Evolutionary conservation across 1,284 basidiomycete species (phyloP).

Genomic region (Sanghuangporus baumii): DNA sequence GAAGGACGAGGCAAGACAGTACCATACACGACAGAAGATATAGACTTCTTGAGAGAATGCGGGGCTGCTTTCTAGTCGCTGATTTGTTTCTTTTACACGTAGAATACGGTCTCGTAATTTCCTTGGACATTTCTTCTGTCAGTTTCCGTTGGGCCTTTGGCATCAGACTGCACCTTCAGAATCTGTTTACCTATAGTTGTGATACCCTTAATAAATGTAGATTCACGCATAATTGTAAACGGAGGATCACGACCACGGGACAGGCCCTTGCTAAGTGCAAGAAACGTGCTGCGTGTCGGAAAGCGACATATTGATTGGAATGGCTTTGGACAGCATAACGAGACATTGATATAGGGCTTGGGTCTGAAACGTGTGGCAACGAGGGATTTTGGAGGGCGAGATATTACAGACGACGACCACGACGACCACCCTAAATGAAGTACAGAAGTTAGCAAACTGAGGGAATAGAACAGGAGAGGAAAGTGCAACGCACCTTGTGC

Average conservation of each 20-base stretch:
- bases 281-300: conserved; percentile 72
- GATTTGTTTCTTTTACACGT: not conserved
- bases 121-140: not conserved
- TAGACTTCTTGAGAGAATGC: not conserved
- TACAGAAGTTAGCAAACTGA: not conserved
- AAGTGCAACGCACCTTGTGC: conserved; percentile 65
- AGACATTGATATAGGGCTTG: conserved; percentile 18
- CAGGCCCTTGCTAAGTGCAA: conserved; percentile 37
- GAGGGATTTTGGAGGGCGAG: conserved; percentile 20
- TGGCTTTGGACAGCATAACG: conserved; percentile 18
- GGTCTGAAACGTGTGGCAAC: not conserved
- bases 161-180: not conserved
- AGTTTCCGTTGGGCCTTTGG: not conserved
- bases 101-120: not conserved
- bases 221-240: not conserved
- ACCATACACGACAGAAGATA: not conserved
- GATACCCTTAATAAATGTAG: not conserved
- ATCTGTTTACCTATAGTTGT: not conserved
- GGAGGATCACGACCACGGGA: conserved; percentile 64
- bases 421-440: conserved; percentile 88
- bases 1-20: not conserved
- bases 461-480: not conserved
- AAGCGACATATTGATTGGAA: conserved; percentile 55
- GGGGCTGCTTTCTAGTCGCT: not conserved
- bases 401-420: conserved; percentile 93